These are phyloP conservation scores for Kregervanrija pseudodelftensis DNA, from an alignment of 805 yeast genomes.

Conservation along the genomic window DNA sequence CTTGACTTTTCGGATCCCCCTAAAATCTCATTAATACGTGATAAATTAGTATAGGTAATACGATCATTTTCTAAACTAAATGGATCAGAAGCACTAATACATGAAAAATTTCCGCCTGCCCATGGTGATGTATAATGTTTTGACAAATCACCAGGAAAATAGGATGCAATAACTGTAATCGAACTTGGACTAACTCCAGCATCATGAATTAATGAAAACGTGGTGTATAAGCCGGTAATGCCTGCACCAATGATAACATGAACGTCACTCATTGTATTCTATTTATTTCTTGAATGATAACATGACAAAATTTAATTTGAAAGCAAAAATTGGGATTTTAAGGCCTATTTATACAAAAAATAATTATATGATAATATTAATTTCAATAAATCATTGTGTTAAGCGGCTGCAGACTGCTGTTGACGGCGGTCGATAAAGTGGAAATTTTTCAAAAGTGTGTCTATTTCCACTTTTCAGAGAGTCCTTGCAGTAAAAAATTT, in stretches of 20 bases:
- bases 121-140: conserved; percentile 72
- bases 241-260: conserved; percentile 44
- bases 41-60: conserved; percentile 46
- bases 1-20: conserved; percentile 47
- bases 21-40: conserved; percentile 34
- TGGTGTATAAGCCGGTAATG: conserved; percentile 60
- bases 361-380: conserved; percentile 26
- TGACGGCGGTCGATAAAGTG: too few relatives aligned
- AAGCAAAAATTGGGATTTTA: too few relatives aligned
- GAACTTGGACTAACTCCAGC: conserved; percentile 32
- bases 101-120: conserved; percentile 64
- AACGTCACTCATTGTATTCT: too few relatives aligned
- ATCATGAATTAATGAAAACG: conserved; percentile 38
- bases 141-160: conserved; percentile 73
- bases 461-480: too few relatives aligned
- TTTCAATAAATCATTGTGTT: too few relatives aligned
- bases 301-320: too few relatives aligned
- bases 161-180: conserved; percentile 56
- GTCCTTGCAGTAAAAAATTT: too few relatives aligned
- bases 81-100: conserved; percentile 52
- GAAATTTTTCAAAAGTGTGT: too few relatives aligned
- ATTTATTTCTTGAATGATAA: too few relatives aligned
- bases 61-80: conserved; percentile 46
- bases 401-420: too few relatives aligned
- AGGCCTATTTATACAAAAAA: too few relatives aligned